Base-by-base conservation (phyloP, 176 grass and related monocot species). In the Oryza australiensis region DNA sequence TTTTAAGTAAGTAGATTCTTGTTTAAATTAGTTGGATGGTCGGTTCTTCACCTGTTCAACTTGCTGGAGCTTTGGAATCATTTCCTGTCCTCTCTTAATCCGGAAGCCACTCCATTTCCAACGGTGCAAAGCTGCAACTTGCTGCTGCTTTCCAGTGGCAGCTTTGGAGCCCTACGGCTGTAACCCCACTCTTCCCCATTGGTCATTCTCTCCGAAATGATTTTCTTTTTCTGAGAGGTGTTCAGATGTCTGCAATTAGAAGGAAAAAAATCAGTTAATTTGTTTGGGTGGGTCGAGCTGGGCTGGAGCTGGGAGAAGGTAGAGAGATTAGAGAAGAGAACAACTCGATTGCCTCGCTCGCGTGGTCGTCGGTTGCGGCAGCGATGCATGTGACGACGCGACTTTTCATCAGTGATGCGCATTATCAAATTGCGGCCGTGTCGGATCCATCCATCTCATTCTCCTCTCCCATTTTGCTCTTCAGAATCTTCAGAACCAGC, bases 351-450 rank as follows among this genome's bases (percentile, higher is more conserved):
- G 66, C 34, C 73, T 76, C 88, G 78, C 64, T 72, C 88, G 78
- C 83, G 59, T 86, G 83, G 83, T 66, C 78, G 88, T 86, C 78
- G 88, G 73, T 82, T 73, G 78, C 53, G 82, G 75, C 80, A 73
- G 85, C 42, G 23, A 43, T 18, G 66, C 87, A 89, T 86, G 88
- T 89, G 88, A 32, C 27, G 6, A 32, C 83, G 66, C 88, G 66
- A 72, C 88, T 89, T 89, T 86, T 89, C 72, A 60, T 45, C 83
- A 60, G 12, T 30, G 53, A 4, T 24, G 32, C n/a, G 38, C 22
- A 89, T 85, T 89, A 89, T 89, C 76, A 80, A 89, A 89, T 42
- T 41, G 76, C 70, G 11, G 63, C 87, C 20, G 20, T 85, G 87
- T 80, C 87, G 86, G 86, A 66, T 40, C n/a, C 32, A 10, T 59